Base-by-base conservation (phyloP, 2,329 filamentous ascomycete genomes). In the Fusarium algeriense region DNA sequence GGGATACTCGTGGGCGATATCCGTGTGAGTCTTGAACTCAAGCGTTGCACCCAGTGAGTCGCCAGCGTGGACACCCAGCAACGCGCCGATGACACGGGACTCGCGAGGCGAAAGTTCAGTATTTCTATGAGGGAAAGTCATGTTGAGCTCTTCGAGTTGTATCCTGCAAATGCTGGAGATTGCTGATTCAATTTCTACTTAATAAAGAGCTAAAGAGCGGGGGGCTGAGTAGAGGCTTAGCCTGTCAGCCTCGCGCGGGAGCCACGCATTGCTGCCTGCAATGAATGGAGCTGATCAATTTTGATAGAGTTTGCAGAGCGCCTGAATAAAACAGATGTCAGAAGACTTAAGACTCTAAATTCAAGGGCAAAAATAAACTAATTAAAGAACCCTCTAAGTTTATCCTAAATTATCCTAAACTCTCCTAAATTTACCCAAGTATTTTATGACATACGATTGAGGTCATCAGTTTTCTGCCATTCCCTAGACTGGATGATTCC, bases 41-140 rank as follows among this genome's bases (percentile, higher is more conserved):
- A 84, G 65, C 1, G 83, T 82, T 3, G 84, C 83, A 57, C 84
- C 84, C 2, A 86, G 81, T 1, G 81, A 80, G 73, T 86, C 85
- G 56, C 84, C 85, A 1, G 82, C 78, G 71, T 86, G 85, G 20
- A 85, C 78, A 59, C 80, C 84, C 5, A 86, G 79, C 19, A 86
- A 77, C 15, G 84, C 84, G 32, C 84, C 84, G 13, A 84, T 70
- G 23, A 80, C 76, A 45, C 80, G 80, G 19, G 78, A 79, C 37
- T 74, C 68, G 4, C 68, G 72, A 0, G 66, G 38, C 0, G 73
- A 71, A 6, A 75, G 54, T 8, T 8, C 32, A 15, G 8, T 15
- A 1, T 38, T 23, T 4, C 1, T 5, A 38, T 17, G 30, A 15
- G 15, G 17, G 23, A 17, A 34, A 35, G 40, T 7, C 53, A 55